These are phyloP conservation scores for Dactylellina cionopaga DNA, from an alignment of 2,329 filamentous ascomycete species.

Conservation along the genomic window DNA sequence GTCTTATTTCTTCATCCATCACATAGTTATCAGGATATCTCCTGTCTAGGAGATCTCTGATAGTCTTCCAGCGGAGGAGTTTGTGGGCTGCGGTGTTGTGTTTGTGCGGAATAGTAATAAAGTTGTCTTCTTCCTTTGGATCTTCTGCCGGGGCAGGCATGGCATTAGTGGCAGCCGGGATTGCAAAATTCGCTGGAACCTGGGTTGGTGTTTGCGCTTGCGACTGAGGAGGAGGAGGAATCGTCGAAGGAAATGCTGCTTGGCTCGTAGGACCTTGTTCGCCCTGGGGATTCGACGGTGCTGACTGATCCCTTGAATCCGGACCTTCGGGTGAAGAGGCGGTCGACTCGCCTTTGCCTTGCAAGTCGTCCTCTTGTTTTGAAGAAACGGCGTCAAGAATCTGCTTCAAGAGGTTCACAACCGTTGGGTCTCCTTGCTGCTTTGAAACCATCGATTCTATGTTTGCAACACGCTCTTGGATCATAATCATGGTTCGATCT, in stretches of 20 bases:
- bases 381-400: constrained; percentile 24
- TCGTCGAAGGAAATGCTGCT: constrained; percentile 36
- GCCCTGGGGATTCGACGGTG: constrained; percentile 11
- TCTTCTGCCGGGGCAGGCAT: constrained; percentile 64
- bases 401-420: constrained; percentile 59
- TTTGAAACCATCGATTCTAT: constrained; percentile 58
- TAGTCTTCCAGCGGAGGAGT: constrained; percentile 77
- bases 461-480: constrained; percentile 63
- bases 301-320: constrained; percentile 24
- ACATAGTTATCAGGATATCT: constrained; percentile 73
- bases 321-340: constrained; percentile 26
- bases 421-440: constrained; percentile 57
- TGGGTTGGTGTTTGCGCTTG: constrained; percentile 32
- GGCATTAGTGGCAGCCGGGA: constrained; percentile 55
- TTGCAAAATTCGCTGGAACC: constrained; percentile 53
- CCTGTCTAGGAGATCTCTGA: constrained; percentile 70
- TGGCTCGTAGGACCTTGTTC: background rate
- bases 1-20: constrained; percentile 76
- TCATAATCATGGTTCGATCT: constrained; percentile 66
- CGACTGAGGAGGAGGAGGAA: constrained; percentile 22
- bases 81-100: constrained; percentile 91
- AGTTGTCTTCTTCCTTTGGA: constrained; percentile 56
- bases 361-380: constrained; percentile 45
- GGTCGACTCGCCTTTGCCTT: constrained; percentile 12
- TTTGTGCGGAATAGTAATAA: constrained; percentile 79